Percentiles rank a stretch among this genome's conserved stretches.
Evolutionary conservation across 345 rosid species (phyloP).

Genomic region (Kernera saxatilis): DNA sequence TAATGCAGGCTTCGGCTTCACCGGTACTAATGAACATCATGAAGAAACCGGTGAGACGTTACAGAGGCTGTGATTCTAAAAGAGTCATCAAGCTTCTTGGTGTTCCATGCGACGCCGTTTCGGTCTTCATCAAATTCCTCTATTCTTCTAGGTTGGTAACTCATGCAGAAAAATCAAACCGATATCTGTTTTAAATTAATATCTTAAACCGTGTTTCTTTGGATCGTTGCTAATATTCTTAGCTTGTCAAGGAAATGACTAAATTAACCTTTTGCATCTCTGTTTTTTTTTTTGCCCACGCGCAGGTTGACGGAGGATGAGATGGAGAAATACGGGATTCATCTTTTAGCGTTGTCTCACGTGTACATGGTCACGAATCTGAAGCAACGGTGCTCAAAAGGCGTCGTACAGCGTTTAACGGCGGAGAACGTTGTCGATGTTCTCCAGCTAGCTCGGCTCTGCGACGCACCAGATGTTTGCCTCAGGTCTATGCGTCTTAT

Average conservation of each 20-base stretch:
- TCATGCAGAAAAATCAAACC: background rate
- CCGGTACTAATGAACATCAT: conserved; percentile 62
- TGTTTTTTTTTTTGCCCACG: background rate
- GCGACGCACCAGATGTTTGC: conserved; percentile 69
- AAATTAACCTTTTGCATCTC: background rate
- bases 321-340: conserved; percentile 65
- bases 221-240: background rate
- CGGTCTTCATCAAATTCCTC: conserved; percentile 52
- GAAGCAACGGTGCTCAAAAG: conserved; percentile 57
- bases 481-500: conserved; percentile 57
- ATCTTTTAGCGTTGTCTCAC: conserved; percentile 69
- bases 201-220: background rate
- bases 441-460: conserved; percentile 72
- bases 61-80: conserved; percentile 38
- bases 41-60: conserved; percentile 50
- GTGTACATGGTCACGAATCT: conserved; percentile 62
- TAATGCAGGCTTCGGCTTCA: conserved; percentile 58
- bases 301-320: conserved; percentile 56
- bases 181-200: background rate
- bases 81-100: conserved; percentile 64
- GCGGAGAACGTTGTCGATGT: conserved; percentile 68
- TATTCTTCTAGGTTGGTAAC: conserved; percentile 67
- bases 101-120: conserved; percentile 80
- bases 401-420: conserved; percentile 44
- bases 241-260: background rate